Evolutionary conservation across 2,329 filamentous ascomycete species (phyloP).

Genomic region (Colletotrichum cordylinicola): DNA sequence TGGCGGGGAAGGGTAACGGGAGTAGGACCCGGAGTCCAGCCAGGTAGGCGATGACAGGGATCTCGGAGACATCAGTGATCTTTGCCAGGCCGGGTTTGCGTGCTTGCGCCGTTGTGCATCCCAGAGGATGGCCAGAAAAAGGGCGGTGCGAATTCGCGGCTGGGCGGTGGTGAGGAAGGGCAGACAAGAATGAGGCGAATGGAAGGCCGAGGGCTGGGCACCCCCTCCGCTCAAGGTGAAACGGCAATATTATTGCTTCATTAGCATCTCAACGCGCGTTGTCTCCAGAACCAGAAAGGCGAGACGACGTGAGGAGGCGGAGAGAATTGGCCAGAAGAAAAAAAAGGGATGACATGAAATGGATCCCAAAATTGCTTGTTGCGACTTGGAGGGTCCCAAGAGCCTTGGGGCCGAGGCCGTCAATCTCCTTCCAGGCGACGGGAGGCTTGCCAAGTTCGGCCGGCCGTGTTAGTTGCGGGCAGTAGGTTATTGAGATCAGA

Average conservation of each 20-base stretch:
- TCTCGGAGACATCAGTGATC: slow-evolving; percentile 6
- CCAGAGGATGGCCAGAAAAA: neutral
- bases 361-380: neutral
- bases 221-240: slow-evolving; percentile 8
- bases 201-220: neutral
- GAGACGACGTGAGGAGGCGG: neutral
- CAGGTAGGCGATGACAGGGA: slow-evolving; percentile 2
- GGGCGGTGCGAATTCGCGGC: neutral
- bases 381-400: neutral
- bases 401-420: neutral
- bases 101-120: neutral
- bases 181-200: slow-evolving; percentile 5
- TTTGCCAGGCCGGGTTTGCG: neutral
- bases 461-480: neutral
- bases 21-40: neutral
- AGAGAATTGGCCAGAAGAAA: neutral
- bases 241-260: slow-evolving; percentile 16
- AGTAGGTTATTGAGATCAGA: neutral
- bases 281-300: neutral
- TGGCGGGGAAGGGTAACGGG: slow-evolving; percentile 1
- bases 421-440: neutral
- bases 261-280: neutral
- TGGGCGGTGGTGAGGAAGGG: neutral
- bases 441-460: neutral
- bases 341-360: slow-evolving; percentile 3